Percentiles rank a stretch among this genome's conserved stretches.
phyloP scores from a whole-genome alignment of 306 rosid genomes.

The Senna siamea region DNA sequence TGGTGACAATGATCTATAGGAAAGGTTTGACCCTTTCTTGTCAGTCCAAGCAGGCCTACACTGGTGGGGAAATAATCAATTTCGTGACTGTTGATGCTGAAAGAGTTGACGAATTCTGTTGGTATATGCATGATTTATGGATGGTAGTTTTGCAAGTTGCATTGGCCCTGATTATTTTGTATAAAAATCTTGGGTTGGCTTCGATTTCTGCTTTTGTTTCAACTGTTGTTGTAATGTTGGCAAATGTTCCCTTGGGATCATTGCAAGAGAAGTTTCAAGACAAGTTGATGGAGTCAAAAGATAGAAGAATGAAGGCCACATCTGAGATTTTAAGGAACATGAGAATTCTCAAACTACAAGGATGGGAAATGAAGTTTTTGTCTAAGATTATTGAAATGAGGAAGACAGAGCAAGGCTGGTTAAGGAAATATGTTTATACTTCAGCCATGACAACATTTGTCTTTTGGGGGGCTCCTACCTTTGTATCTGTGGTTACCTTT shows the following conservation, averaged over 20 bases:
- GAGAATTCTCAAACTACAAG: constrained; percentile 70
- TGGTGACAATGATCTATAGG: constrained; percentile 44
- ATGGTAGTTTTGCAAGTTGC: constrained; percentile 45
- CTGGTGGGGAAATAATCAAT: constrained; percentile 61
- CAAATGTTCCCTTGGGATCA: constrained; percentile 56
- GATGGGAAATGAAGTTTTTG: constrained; percentile 72
- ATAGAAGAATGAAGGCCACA: constrained; percentile 58
- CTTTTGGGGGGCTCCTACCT: constrained; percentile 56
- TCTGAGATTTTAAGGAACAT: constrained; percentile 68
- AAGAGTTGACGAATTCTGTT: constrained; percentile 47
- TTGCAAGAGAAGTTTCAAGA: constrained; percentile 50
- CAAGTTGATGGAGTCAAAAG: constrained; percentile 65
- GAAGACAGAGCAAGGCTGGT: constrained; percentile 49
- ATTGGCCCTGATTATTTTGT: constrained; percentile 51
- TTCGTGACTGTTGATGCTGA: constrained; percentile 63
- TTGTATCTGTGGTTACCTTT: constrained; percentile 59
- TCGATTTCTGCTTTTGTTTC: constrained; percentile 51
- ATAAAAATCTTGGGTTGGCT: constrained; percentile 59
- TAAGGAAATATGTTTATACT: constrained; percentile 49
- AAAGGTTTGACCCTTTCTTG: constrained; percentile 50
- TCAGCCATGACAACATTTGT: constrained; percentile 42
- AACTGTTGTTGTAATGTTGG: constrained; percentile 53
- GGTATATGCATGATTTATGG: constrained; percentile 57
- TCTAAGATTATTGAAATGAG: constrained; percentile 50
- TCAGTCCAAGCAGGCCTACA: constrained; percentile 51